Percentiles rank a stretch among this genome's conserved stretches.
Conservation (phyloP, 1,284 basidiomycete genomes). For the Neolentinus lepideus region DNA sequence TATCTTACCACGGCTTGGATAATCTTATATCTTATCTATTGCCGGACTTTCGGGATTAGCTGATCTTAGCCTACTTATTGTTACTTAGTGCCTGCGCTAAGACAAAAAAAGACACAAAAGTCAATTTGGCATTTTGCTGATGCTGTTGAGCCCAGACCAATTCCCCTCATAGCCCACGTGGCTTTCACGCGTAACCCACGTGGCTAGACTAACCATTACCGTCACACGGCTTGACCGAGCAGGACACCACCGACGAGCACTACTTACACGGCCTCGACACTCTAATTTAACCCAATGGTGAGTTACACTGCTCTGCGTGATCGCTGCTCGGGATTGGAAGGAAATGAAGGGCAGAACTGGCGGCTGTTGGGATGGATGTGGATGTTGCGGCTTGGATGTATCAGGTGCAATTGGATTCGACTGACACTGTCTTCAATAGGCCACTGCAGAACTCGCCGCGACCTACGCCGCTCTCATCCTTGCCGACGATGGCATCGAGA, state of each 20-base stretch:
- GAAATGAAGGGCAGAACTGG: background rate
- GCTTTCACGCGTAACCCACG: background rate
- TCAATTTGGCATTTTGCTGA: no score
- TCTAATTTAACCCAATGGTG: background rate
- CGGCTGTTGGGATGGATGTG: background rate
- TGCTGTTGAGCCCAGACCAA: no score
- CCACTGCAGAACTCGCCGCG: constrained; percentile 70
- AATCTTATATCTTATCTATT: no score
- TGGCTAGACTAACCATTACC: background rate
- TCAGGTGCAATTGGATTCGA: no score
- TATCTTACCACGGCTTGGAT: no score
- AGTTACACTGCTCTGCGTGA: background rate
- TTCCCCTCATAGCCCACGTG: no score
- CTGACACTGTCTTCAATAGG: constrained; percentile 24
- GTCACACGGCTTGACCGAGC: background rate
- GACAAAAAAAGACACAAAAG: no score
- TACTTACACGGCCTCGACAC: background rate
- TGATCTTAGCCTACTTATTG: no score
- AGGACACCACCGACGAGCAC: background rate
- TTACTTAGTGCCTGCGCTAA: no score
- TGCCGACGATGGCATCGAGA: constrained; percentile 94
- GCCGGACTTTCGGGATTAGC: no score
- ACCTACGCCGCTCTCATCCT: constrained; percentile 95
- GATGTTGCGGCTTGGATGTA: background rate
- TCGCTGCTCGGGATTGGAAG: background rate